Base-by-base conservation (phyloP, 2,329 filamentous ascomycete genomes). In the Xylaria sp. region DNA sequence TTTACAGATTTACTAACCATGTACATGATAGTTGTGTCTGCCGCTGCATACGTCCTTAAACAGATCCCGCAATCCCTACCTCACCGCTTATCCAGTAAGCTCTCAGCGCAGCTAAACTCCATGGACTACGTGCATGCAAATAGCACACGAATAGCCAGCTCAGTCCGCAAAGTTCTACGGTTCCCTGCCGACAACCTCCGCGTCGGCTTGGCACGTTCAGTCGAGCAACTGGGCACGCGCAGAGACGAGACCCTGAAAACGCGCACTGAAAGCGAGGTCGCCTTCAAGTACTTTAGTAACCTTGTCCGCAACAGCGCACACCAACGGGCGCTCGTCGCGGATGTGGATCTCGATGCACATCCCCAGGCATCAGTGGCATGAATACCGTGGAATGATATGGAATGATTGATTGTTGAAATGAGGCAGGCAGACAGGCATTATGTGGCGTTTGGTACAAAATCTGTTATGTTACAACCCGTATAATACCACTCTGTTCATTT, bases 101-200 rank as follows among this genome's bases (percentile, higher is more conserved):
- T 99, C 67, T 91, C 94, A 1, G 84, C 89, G 39, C 93, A 94
- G 76, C 90, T 99, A 46, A 84, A 88, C 8, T 88, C 92, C 20
- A 90, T 97, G 77, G 96, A 99, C 82, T 99, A 98, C 78, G 93
- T 96, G 1, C 96, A 99, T 80, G 83, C 89, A 73, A 99, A 99
- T 83, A 90, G 94, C 54, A 85, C 88, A 20, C 92, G 96, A 63
- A 97, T 99, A 76, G 91, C 93, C 25, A 87, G 89, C 31, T 92
- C 97, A 64, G 94, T 97, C 51, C 93, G 95, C 74, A 93, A 94
- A 78, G 94, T 97, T 9, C 88, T 99, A 48, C 93, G 93, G 68
- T 90, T 92, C 75, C 96, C 96, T 0, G 93, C 94, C 1, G 92
- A 95, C 77, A 94, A 94, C 75, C 88, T 99, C 8, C 91, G 94